Evolutionary conservation across 305 asterid genomes (phyloP).

Genomic region (Stenogyne calaminthoides): DNA sequence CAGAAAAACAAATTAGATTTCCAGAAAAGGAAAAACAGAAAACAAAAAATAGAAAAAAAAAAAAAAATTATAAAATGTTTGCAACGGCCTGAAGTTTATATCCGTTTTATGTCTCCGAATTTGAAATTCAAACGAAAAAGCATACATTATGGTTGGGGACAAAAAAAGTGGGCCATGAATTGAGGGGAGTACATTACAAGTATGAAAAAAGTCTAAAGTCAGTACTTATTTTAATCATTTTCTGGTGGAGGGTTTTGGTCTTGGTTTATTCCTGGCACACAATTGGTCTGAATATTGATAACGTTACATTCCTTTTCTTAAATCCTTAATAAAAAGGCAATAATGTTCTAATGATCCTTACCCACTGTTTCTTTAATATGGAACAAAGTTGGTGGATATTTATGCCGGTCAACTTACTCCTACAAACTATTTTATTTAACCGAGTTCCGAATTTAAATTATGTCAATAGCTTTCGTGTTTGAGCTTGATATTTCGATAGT

Average conservation of each 20-base stretch:
- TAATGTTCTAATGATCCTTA: constrained; percentile 29
- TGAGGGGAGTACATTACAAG: constrained; percentile 27
- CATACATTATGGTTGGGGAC: constrained; percentile 41
- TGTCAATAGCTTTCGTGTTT: no score
- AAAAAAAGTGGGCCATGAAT: constrained; percentile 31
- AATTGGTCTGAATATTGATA: constrained; percentile 19
- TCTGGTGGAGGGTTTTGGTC: neutral
- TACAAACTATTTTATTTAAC: no score
- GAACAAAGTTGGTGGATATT: neutral
- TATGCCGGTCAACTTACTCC: neutral
- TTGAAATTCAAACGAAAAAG: constrained; percentile 54
- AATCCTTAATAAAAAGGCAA: neutral
- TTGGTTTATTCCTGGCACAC: neutral
- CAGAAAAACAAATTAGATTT: constrained; percentile 7
- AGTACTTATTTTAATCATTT: constrained; percentile 9
- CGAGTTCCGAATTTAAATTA: no score
- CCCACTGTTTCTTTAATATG: constrained; percentile 3
- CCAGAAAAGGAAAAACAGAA: neutral
- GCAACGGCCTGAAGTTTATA: neutral
- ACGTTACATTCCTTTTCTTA: constrained; percentile 29
- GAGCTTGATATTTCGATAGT: no score
- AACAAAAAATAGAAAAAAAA: neutral
- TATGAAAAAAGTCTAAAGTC: neutral
- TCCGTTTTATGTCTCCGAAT: constrained; percentile 19
- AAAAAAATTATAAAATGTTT: neutral